phyloP scores from a whole-genome alignment of 2,329 filamentous ascomycete genomes.

The Teratosphaeriaceae sp. region DNA sequence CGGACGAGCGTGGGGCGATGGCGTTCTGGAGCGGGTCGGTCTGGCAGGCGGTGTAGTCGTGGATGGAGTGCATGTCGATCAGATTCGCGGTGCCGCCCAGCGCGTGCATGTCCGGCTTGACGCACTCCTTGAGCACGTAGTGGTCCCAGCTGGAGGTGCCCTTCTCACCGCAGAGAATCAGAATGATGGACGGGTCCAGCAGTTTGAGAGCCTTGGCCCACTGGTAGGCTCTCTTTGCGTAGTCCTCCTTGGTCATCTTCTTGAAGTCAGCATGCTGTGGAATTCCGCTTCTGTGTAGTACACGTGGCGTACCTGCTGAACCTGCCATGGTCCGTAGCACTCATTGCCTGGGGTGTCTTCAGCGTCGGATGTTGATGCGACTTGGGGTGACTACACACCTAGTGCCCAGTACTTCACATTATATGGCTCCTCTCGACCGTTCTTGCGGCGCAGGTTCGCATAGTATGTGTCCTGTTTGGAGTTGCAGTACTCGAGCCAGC shows the following conservation, averaged over 20 bases:
- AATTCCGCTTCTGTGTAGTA: conserved; percentile 20
- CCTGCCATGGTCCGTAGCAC: conserved; percentile 61
- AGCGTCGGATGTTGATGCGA: too few species aligned
- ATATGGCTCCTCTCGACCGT: conserved; percentile 71
- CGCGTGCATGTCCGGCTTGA: conserved; percentile 45
- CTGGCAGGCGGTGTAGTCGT: conserved; percentile 64
- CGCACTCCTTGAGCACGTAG: conserved; percentile 64
- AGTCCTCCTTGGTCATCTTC: conserved; percentile 63
- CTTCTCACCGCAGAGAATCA: conserved; percentile 70
- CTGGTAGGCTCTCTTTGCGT: conserved; percentile 61
- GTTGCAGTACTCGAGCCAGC: conserved; percentile 85
- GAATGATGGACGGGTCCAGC: conserved; percentile 60
- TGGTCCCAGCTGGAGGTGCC: conserved; percentile 66
- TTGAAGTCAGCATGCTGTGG: conserved; percentile 18
- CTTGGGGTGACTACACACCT: too few species aligned
- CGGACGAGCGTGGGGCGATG: conserved; percentile 60
- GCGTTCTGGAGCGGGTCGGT: conserved; percentile 44
- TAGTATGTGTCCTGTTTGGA: conserved; percentile 70
- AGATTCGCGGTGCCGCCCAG: conserved; percentile 45
- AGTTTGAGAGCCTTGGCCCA: conserved; percentile 67
- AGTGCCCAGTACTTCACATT: conserved; percentile 82
- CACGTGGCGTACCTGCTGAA: conserved; percentile 35
- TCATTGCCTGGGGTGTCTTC: too few species aligned
- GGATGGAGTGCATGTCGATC: conserved; percentile 76
- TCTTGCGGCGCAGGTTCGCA: conserved; percentile 68